Percentiles rank a stretch among this genome's conserved stretches.
Conservation (phyloP, 169 alveolate genomes). For the Plasmodium coatneyi region DNA sequence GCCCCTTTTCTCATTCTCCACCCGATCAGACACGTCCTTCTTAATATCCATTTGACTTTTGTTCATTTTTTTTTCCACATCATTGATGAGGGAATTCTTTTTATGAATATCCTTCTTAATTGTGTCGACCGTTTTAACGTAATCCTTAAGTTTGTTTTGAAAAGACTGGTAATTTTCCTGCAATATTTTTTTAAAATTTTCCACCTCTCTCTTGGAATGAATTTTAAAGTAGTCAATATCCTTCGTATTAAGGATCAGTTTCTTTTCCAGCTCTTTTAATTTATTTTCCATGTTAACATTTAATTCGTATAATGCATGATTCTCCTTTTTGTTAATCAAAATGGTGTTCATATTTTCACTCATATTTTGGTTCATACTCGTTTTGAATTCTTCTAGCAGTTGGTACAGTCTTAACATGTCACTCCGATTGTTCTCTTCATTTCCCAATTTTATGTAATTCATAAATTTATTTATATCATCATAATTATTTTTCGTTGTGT, state of each 20-base stretch:
- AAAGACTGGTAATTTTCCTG: slow-evolving; percentile 54
- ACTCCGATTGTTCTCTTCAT: neutral
- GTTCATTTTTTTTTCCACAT: slow-evolving; percentile 33
- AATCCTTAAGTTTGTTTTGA: slow-evolving; percentile 50
- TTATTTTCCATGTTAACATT: slow-evolving; percentile 21
- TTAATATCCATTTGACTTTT: slow-evolving; percentile 39
- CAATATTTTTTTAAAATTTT: slow-evolving; percentile 42
- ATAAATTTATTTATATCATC: slow-evolving; percentile 44
- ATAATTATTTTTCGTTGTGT: slow-evolving; percentile 30
- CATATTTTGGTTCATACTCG: slow-evolving; percentile 7
- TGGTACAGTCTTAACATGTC: neutral
- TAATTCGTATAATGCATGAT: neutral
- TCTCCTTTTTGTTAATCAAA: slow-evolving; percentile 14
- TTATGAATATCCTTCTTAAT: slow-evolving; percentile 41
- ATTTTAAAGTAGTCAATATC: slow-evolving; percentile 35
- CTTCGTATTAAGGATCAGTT: slow-evolving; percentile 11
- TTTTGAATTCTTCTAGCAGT: slow-evolving; percentile 37
- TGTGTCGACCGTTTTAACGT: slow-evolving; percentile 26
- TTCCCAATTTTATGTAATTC: slow-evolving; percentile 25
- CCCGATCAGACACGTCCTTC: slow-evolving; percentile 7
- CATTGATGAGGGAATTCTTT: slow-evolving; percentile 27
- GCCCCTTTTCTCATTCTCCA: slow-evolving; percentile 51
- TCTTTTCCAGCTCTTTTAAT: slow-evolving; percentile 35
- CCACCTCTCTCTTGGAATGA: slow-evolving; percentile 51
- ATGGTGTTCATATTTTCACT: neutral